Percentiles rank a stretch among this genome's conserved stretches.
These are phyloP conservation scores for Petunia secreta DNA, from an alignment of 257 asterid species.

Conservation along the genomic window DNA sequence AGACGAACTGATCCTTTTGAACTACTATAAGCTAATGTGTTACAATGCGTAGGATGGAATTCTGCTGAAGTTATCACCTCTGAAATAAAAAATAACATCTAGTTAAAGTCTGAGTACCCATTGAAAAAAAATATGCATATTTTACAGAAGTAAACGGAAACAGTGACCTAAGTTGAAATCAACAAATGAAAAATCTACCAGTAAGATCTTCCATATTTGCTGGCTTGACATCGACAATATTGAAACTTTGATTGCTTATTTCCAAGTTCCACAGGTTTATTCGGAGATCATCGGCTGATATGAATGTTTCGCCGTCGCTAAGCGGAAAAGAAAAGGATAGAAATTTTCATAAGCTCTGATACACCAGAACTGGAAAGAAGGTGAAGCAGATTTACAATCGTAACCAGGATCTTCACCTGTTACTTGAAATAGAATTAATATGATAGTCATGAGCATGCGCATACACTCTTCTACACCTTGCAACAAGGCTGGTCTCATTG, in stretches of 20 bases:
- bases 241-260: constrained; percentile 96
- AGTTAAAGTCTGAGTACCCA: not conserved
- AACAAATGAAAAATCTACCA: constrained; percentile 49
- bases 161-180: not conserved
- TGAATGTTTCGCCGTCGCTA: constrained; percentile 99
- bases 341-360: constrained; percentile 29
- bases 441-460: constrained; percentile 99
- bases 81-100: constrained; percentile 48
- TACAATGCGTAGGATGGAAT: constrained; percentile 97
- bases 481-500: constrained; percentile 81
- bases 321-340: constrained; percentile 31
- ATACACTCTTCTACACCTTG: constrained; percentile 93
- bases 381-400: not conserved
- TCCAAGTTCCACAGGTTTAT: constrained; percentile 99
- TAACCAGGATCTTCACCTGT: constrained; percentile 62
- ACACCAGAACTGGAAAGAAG: not conserved
- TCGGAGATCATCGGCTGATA: constrained; percentile 99
- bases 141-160: not conserved
- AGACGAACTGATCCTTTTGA: constrained; percentile 98
- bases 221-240: constrained; percentile 97
- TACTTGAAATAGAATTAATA: constrained; percentile 94
- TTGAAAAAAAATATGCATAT: constrained; percentile 2
- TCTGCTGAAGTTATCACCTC: constrained; percentile 99
- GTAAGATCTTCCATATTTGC: constrained; percentile 97
- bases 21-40: constrained; percentile 95